These are phyloP conservation scores for Penicillium hordei DNA, from an alignment of 2,329 filamentous ascomycete genomes.

Conservation along the genomic window DNA sequence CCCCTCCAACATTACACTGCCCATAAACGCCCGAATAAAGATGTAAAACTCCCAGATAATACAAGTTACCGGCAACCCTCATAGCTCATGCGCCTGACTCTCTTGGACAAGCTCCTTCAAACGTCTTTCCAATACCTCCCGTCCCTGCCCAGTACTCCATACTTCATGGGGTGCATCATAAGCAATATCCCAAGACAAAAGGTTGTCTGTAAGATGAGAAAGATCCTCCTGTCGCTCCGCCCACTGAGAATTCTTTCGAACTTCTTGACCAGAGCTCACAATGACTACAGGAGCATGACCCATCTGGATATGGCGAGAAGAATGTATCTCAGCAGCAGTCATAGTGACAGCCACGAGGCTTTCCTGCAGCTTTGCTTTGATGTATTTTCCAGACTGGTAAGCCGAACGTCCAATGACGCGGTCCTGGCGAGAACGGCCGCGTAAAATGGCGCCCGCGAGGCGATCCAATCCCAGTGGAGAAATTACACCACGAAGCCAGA, in stretches of 20 bases:
- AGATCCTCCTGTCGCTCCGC: conserved; percentile 81
- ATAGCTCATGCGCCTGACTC: conserved; percentile 9
- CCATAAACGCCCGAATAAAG: background rate
- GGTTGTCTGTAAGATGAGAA: conserved; percentile 73
- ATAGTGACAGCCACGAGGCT: conserved; percentile 82
- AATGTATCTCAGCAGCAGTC: conserved; percentile 76
- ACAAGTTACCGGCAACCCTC: background rate
- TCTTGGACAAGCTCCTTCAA: conserved; percentile 64
- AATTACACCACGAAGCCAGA: conserved; percentile 83
- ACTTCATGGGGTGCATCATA: conserved; percentile 81
- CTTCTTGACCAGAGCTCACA: conserved; percentile 75
- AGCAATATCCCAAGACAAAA: conserved; percentile 83
- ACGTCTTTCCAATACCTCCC: conserved; percentile 74
- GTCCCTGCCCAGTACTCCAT: conserved; percentile 73
- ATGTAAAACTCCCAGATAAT: background rate
- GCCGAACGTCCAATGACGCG: conserved; percentile 79
- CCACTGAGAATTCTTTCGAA: conserved; percentile 70
- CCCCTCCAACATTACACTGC: background rate
- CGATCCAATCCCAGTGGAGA: conserved; percentile 84
- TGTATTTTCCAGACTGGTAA: conserved; percentile 76
- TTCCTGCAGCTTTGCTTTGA: conserved; percentile 92
- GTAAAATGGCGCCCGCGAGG: conserved; percentile 76
- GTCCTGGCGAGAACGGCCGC: conserved; percentile 75
- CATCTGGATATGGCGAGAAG: conserved; percentile 75
- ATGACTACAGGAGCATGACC: conserved; percentile 74